Evolutionary conservation across 2,329 filamentous ascomycete species (phyloP).

Genomic region (Zelopaecilomyces penicillatus): DNA sequence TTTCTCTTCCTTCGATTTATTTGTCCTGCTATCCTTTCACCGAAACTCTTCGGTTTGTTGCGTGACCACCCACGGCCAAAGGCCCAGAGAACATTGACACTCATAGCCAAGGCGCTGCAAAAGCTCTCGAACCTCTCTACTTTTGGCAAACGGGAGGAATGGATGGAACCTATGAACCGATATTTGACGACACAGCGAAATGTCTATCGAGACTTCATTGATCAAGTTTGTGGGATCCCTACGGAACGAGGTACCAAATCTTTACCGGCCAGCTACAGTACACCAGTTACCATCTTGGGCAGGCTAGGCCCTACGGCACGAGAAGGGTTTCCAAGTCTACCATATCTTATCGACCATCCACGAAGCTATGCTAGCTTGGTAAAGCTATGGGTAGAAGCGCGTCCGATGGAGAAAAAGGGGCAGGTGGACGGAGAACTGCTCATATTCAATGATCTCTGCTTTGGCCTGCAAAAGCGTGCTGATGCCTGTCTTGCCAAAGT

Average conservation of each 20-base stretch:
- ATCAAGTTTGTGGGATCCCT: slow-evolving; percentile 76
- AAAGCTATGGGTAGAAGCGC: slow-evolving; percentile 64
- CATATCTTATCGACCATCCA: slow-evolving; percentile 85
- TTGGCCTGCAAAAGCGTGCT: slow-evolving; percentile 40
- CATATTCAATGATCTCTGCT: slow-evolving; percentile 44
- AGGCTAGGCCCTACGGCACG: slow-evolving; percentile 71
- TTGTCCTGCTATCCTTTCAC: slow-evolving; percentile 90
- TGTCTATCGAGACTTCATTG: slow-evolving; percentile 79
- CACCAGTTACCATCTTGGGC: slow-evolving; percentile 80
- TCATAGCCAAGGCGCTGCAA: slow-evolving; percentile 88
- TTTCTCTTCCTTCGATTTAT: slow-evolving; percentile 94
- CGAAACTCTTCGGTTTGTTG: slow-evolving; percentile 83
- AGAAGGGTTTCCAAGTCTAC: slow-evolving; percentile 88
- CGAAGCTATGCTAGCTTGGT: slow-evolving; percentile 78
- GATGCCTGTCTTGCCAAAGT: slow-evolving; percentile 43
- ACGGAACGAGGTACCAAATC: slow-evolving; percentile 56
- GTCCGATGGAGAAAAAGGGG: slow-evolving; percentile 26
- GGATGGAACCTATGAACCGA: slow-evolving; percentile 98
- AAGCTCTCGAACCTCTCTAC: slow-evolving; percentile 83
- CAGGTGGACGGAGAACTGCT: slow-evolving; percentile 41
- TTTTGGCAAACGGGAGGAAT: slow-evolving; percentile 92
- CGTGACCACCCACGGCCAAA: slow-evolving; percentile 72
- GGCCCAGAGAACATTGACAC: slow-evolving; percentile 78
- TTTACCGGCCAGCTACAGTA: slow-evolving; percentile 80
- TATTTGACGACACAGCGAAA: slow-evolving; percentile 70